A percentile compares a stretch with the other conserved stretches of the same genome.
Conservation (phyloP, 1,284 basidiomycete genomes). For the Heterobasidion occidentale region DNA sequence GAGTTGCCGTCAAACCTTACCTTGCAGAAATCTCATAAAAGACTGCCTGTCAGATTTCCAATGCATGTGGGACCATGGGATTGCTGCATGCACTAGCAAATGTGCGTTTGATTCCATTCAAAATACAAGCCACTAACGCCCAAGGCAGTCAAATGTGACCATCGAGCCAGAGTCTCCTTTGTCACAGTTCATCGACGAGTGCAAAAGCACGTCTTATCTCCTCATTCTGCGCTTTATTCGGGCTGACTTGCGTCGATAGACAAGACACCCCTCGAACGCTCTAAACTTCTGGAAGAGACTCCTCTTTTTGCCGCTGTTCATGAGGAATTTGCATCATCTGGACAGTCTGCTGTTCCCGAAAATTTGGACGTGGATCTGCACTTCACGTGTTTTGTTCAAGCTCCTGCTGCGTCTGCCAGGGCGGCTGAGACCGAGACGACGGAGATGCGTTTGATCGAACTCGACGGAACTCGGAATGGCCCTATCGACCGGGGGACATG, state of each 20-base stretch:
- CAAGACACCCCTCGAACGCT: conserved; percentile 64
- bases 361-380: conserved; percentile 68
- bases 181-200: conserved; percentile 54
- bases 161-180: conserved; percentile 50
- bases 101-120: conserved; percentile 28
- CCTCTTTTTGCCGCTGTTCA: conserved; percentile 74
- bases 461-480: conserved; percentile 71
- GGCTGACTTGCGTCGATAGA: conserved; percentile 26
- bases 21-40: no score
- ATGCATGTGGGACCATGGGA: conserved; percentile 88
- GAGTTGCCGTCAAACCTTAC: conserved; percentile 8
- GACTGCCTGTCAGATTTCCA: conserved; percentile 50
- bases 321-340: conserved; percentile 54
- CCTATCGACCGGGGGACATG: conserved; percentile 75
- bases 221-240: conserved; percentile 5
- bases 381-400: conserved; percentile 79
- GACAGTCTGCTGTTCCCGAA: conserved; percentile 54
- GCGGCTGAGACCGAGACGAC: conserved; percentile 9
- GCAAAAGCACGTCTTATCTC: conserved; percentile 36
- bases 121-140: neutral
- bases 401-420: conserved; percentile 35
- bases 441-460: conserved; percentile 56
- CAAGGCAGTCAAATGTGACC: conserved; percentile 46
- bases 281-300: conserved; percentile 66
- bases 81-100: conserved; percentile 77